Conservation (phyloP, 2,329 filamentous ascomycete genomes). For the Diplocarpon mali region DNA sequence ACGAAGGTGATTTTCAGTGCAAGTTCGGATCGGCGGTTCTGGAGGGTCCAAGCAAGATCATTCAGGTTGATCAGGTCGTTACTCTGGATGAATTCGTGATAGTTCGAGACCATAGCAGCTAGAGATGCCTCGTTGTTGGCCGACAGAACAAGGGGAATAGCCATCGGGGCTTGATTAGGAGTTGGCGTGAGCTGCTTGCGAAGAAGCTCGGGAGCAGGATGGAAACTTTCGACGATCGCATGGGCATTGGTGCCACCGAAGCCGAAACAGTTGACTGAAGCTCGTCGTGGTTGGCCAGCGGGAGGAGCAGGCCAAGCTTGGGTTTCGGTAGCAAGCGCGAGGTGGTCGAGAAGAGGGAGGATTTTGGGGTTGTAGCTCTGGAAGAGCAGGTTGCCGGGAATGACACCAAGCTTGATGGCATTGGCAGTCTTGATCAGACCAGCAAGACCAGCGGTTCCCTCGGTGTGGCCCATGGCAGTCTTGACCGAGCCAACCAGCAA, state of each 20-base stretch:
- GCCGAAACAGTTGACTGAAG: conserved; percentile 22
- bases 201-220: conserved; percentile 45
- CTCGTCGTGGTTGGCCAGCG: conserved; percentile 11
- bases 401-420: conserved; percentile 27
- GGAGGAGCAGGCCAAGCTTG: conserved; percentile 14
- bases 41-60: conserved; percentile 8
- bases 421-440: conserved; percentile 20
- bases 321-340: conserved; percentile 7
- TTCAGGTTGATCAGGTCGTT: conserved; percentile 7
- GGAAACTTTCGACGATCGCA: conserved; percentile 27
- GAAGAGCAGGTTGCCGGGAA: conserved; percentile 23
- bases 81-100: conserved; percentile 4
- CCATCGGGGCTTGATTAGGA: conserved; percentile 2
- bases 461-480: conserved; percentile 23
- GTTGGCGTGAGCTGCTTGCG: conserved; percentile 22
- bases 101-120: conserved; percentile 6
- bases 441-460: conserved; percentile 19
- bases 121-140: conserved; percentile 8
- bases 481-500: conserved; percentile 20
- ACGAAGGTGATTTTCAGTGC: conserved; percentile 4
- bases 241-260: conserved; percentile 22
- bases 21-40: conserved; percentile 6
- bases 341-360: conserved; percentile 10
- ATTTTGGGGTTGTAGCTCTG: conserved; percentile 18
- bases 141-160: conserved; percentile 6